Evolutionary conservation across 768 basidiomycete species (phyloP).

Genomic region (Asterophora lycoperdoides): DNA sequence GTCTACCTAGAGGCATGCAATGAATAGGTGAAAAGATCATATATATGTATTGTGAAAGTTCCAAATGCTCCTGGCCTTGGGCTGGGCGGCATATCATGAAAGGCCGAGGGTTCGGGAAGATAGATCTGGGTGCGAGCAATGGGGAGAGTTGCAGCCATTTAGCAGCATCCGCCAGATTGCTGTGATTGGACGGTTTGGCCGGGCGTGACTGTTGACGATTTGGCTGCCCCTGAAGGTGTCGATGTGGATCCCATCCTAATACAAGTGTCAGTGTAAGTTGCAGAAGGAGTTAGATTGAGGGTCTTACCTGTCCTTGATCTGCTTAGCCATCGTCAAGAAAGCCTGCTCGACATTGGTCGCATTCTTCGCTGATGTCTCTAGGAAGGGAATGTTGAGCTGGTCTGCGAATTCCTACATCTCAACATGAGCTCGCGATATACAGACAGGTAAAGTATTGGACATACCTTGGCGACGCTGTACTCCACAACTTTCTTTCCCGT

Average conservation of each 20-base stretch:
- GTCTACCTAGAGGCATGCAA: constrained; percentile 31
- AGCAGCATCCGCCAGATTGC: constrained; percentile 77
- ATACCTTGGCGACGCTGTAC: constrained; percentile 81
- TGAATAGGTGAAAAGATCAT: constrained; percentile 33
- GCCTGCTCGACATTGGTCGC: constrained; percentile 99
- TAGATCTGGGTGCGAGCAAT: neutral
- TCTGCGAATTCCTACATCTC: constrained; percentile 82
- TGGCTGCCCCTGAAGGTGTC: constrained; percentile 67
- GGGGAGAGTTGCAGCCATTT: constrained; percentile 22
- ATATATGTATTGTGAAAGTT: constrained; percentile 28
- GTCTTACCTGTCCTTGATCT: constrained; percentile 84
- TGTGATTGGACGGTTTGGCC: constrained; percentile 82
- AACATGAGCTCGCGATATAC: neutral
- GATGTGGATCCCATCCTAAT: constrained; percentile 83
- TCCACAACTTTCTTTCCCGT: constrained; percentile 95
- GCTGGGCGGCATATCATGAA: constrained; percentile 14
- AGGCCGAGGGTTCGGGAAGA: neutral
- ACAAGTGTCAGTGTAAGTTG: neutral
- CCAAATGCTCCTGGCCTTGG: constrained; percentile 15
- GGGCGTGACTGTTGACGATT: constrained; percentile 79
- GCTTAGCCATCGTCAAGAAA: constrained; percentile 98
- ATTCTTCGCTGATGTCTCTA: constrained; percentile 99
- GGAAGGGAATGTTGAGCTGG: constrained; percentile 88
- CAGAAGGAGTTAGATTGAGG: neutral
- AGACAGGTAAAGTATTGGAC: constrained; percentile 5